Evolutionary conservation across 2,329 filamentous ascomycete species (phyloP), one percentile per base, ranked within the genome.

Genomic region (Alternaria longipes): DNA sequence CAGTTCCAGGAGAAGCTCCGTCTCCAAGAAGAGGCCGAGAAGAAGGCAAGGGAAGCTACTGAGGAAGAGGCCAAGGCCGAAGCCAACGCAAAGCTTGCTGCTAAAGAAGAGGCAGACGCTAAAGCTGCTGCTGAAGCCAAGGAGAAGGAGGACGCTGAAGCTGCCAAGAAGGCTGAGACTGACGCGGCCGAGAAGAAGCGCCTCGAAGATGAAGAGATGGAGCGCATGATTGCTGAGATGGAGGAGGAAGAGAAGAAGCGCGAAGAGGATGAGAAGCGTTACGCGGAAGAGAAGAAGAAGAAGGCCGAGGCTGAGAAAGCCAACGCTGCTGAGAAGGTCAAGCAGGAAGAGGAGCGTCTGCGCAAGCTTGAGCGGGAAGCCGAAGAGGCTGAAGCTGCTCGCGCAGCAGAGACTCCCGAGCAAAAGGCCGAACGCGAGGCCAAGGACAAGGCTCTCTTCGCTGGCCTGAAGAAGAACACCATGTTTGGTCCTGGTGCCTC

Each of bases 201-300:
- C 53, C 68, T 65, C 58, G 77, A 78, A 46, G 81, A 79, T 5
- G 82, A 83, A 56, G 82, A 83, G 9, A 78, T 82, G 32, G 81
- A 83, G 74, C 84, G 84, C 59, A 90, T 89, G 79, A 86, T 93
- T 60, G 87, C 86, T 20, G 91, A 93, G 78, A 82, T 83, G 81
- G 82, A 84, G 63, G 80, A 67, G 14, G 68, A 71, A n/a, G 79
- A 81, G 65, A 71, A 70, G 8, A 78, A 76, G 62, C 80, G 81
- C 60, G 86, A 89, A 63, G 91, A 92, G 76, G 85, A 90, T 91
- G 80, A 90, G 89, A 84, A 89, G 90, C 72, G 66, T 45, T 88
- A 87, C 62, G 81, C 91, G 1, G 91, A 93, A 74, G 90, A 92
- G 78, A 90, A 89, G 81, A 86, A 85, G 69, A 85, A 85, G 46